Conservation (phyloP, 805 yeast species). For the Ogataea pilisensis region DNA sequence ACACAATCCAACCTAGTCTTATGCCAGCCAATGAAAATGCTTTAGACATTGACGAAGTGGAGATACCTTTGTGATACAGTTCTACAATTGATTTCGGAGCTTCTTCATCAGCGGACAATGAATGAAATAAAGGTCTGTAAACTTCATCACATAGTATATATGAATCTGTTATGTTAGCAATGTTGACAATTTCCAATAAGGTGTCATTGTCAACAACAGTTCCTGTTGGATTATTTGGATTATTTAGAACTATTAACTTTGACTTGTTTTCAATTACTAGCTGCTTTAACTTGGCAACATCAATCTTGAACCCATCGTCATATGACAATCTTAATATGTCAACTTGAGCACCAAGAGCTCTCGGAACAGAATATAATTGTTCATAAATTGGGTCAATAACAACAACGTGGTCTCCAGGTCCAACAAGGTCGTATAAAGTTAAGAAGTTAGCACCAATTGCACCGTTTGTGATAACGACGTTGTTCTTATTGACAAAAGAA, state of each 20-base stretch:
- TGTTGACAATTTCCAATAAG: conserved; percentile 33
- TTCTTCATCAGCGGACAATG: conserved; percentile 19
- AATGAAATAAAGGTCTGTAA: conserved; percentile 49
- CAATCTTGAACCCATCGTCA: conserved; percentile 36
- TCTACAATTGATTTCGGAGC: conserved; percentile 38
- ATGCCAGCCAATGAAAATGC: conserved; percentile 52
- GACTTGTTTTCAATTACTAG: conserved; percentile 33
- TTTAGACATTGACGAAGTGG: conserved; percentile 51
- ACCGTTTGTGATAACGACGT: conserved; percentile 49
- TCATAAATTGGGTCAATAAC: conserved; percentile 48
- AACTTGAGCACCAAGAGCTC: conserved; percentile 41
- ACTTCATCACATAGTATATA: conserved; percentile 49
- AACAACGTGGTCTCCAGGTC: conserved; percentile 43
- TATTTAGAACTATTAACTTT: conserved; percentile 42
- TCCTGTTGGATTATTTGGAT: conserved; percentile 49
- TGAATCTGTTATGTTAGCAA: conserved; percentile 33
- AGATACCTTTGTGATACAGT: conserved; percentile 39
- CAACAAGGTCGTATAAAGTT: conserved; percentile 39
- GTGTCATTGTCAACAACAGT: conserved; percentile 34
- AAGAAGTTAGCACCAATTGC: conserved; percentile 55
- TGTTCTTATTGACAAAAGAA: conserved; percentile 22
- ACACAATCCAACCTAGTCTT: conserved; percentile 49
- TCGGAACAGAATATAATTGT: conserved; percentile 45
- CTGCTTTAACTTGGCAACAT: conserved; percentile 29
- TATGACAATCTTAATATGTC: conserved; percentile 31